phyloP scores from a whole-genome alignment of 257 asterid genomes.

The Vinca minor region DNA sequence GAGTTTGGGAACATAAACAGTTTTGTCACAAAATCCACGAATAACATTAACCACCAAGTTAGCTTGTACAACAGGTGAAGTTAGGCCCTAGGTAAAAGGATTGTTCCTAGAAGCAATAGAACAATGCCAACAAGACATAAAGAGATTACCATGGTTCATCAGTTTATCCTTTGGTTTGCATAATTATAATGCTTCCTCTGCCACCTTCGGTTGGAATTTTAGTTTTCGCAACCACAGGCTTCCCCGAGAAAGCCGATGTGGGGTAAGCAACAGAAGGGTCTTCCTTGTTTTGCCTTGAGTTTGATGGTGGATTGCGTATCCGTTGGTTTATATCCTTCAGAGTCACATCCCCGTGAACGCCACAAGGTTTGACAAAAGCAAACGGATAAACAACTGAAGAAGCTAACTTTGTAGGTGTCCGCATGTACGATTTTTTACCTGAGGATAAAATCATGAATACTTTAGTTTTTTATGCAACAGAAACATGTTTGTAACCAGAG shows the following conservation, averaged over 20 bases:
- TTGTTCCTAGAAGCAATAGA: conserved; percentile 7
- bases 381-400: conserved; percentile 69
- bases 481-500: not conserved
- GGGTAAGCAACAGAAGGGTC: conserved; percentile 43
- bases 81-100: conserved; percentile 1
- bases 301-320: conserved; percentile 54
- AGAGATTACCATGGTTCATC: conserved; percentile 2
- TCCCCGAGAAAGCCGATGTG: conserved; percentile 85
- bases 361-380: conserved; percentile 75
- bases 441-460: not conserved
- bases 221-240: conserved; percentile 86
- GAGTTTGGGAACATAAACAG: not conserved
- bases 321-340: conserved; percentile 77
- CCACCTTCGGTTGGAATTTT: conserved; percentile 85
- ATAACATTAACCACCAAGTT: conserved; percentile 14
- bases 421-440: conserved; percentile 74
- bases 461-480: not conserved
- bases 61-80: conserved; percentile 20
- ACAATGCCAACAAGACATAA: not conserved
- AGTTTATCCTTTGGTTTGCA: conserved; percentile 67
- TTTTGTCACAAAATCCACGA: conserved; percentile 8
- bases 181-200: conserved; percentile 78
- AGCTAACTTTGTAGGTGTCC: conserved; percentile 46
- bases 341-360: conserved; percentile 66
- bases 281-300: conserved; percentile 34